Evolutionary conservation across 805 yeast species (phyloP).

Genomic region (Ascoidea asiatica): DNA sequence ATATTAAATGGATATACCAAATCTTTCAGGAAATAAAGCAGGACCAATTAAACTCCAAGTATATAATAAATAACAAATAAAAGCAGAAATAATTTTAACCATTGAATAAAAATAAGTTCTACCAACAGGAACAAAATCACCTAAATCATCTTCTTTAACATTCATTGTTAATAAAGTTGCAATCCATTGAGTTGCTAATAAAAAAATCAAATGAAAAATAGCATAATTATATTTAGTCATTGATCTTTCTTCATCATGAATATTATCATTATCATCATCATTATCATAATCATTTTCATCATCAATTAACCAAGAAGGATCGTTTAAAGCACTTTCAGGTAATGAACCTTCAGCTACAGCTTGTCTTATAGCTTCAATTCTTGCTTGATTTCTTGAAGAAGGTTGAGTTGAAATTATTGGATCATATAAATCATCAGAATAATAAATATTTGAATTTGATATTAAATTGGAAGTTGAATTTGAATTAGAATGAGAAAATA

Average conservation of each 20-base stretch:
- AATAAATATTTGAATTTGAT: too few relatives aligned
- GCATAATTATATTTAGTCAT: conserved; percentile 74
- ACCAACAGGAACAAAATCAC: conserved; percentile 93
- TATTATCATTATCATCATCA: conserved; percentile 25
- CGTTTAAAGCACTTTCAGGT: conserved; percentile 83
- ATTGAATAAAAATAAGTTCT: conserved; percentile 90
- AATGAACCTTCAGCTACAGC: conserved; percentile 95
- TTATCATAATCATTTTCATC: conserved; percentile 20
- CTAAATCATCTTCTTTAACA: conserved; percentile 70
- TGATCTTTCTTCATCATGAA: conserved; percentile 43
- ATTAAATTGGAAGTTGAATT: neutral
- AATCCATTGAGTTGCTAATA: conserved; percentile 93
- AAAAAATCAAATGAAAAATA: conserved; percentile 80
- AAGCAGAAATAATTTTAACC: conserved; percentile 85
- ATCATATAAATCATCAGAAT: conserved; percentile 11
- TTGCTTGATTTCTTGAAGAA: conserved; percentile 50
- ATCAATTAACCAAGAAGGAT: conserved; percentile 46
- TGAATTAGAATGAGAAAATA: conserved; percentile 31
- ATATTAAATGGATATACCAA: conserved; percentile 21
- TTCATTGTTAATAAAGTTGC: conserved; percentile 89
- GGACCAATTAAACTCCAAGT: conserved; percentile 93
- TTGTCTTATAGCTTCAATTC: conserved; percentile 79
- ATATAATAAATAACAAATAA: conserved; percentile 80
- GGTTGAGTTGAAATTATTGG: conserved; percentile 33
- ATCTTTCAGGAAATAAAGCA: conserved; percentile 78